Percentiles rank a stretch among this genome's conserved stretches.
Evolutionary conservation across 1,284 basidiomycete species (phyloP).

Genomic region (Pseudozyma hubeiensis): DNA sequence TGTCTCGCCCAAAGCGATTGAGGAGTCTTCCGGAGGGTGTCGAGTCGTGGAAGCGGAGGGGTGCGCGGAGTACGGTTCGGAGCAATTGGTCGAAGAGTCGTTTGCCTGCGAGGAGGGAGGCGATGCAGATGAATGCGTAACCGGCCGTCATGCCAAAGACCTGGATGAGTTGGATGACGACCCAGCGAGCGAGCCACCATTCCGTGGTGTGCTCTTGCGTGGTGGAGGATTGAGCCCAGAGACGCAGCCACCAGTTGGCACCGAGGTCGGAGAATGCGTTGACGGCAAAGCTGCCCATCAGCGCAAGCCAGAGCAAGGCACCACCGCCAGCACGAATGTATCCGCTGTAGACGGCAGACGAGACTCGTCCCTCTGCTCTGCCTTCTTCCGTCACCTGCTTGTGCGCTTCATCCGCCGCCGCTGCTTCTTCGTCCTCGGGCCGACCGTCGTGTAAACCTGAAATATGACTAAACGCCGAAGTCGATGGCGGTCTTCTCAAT

Average conservation of each 20-base stretch:
- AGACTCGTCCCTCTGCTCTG: slow-evolving; percentile 32
- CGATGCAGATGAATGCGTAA: slow-evolving; percentile 75
- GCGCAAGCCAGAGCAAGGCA: slow-evolving; percentile 25
- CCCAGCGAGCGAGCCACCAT: slow-evolving; percentile 74
- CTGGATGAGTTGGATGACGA: slow-evolving; percentile 78
- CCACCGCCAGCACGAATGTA: slow-evolving; percentile 43
- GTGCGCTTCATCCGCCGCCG: slow-evolving; percentile 11
- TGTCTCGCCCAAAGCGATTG: slow-evolving; percentile 79
- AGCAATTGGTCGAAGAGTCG: slow-evolving; percentile 75
- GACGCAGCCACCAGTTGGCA: slow-evolving; percentile 37
- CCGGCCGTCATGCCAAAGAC: slow-evolving; percentile 75
- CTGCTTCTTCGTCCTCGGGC: slow-evolving; percentile 33
- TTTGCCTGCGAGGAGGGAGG: slow-evolving; percentile 76
- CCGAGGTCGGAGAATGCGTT: slow-evolving; percentile 28
- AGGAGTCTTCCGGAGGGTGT: slow-evolving; percentile 86
- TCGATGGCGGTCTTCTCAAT: slow-evolving; percentile 51
- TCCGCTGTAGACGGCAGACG: slow-evolving; percentile 32
- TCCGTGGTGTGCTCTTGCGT: slow-evolving; percentile 53
- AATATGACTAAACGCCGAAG: slow-evolving; percentile 73
- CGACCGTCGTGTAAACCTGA: slow-evolving; percentile 77
- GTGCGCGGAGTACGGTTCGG: slow-evolving; percentile 75
- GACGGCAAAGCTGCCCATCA: slow-evolving; percentile 13
- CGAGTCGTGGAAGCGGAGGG: slow-evolving; percentile 82
- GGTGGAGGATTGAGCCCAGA: slow-evolving; percentile 17
- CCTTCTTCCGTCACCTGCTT: slow-evolving; percentile 40